These are phyloP conservation scores for Graphilbum fragrans DNA, from an alignment of 2,329 filamentous ascomycete species.

Conservation along the genomic window DNA sequence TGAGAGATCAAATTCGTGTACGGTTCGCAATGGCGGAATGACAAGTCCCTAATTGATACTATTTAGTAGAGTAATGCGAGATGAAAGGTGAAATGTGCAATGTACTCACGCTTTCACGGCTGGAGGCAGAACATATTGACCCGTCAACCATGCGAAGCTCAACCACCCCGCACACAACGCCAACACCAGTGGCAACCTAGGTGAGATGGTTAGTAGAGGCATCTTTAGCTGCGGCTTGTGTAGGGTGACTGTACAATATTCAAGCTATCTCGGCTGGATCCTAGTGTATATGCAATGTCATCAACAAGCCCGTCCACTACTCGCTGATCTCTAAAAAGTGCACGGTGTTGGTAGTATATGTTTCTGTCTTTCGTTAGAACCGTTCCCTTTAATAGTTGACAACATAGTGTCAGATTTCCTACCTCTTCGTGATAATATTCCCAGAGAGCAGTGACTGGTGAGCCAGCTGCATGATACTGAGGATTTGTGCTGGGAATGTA, in stretches of 20 bases:
- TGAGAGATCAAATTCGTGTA: slow-evolving; percentile 36
- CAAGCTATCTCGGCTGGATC: slow-evolving; percentile 48
- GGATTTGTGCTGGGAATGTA: slow-evolving; percentile 40
- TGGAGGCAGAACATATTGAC: slow-evolving; percentile 6
- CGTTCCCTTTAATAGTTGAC: too few relatives aligned
- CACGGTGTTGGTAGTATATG: slow-evolving; percentile 66
- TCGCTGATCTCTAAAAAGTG: slow-evolving; percentile 56
- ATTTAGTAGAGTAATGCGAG: background rate
- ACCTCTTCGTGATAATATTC: slow-evolving; percentile 51
- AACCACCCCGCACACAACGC: slow-evolving; percentile 51
- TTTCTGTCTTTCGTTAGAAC: too few relatives aligned
- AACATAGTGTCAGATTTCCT: too few relatives aligned
- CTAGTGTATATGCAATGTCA: slow-evolving; percentile 59
- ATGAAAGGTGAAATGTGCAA: background rate
- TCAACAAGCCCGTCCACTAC: slow-evolving; percentile 63
- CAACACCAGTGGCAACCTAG: slow-evolving; percentile 63
- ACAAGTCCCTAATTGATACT: slow-evolving; percentile 37
- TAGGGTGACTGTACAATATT: slow-evolving; percentile 49
- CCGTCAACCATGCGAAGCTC: slow-evolving; percentile 20
- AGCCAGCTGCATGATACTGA: slow-evolving; percentile 46
- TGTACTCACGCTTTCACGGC: slow-evolving; percentile 3
- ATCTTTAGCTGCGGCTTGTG: too few relatives aligned
- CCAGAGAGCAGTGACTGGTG: slow-evolving; percentile 46
- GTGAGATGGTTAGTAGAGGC: background rate
- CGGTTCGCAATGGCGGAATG: slow-evolving; percentile 41